Evolutionary conservation across 2,329 filamentous ascomycete species (phyloP), one percentile per base, ranked within the genome.

Genomic region (Thelonectria olida): DNA sequence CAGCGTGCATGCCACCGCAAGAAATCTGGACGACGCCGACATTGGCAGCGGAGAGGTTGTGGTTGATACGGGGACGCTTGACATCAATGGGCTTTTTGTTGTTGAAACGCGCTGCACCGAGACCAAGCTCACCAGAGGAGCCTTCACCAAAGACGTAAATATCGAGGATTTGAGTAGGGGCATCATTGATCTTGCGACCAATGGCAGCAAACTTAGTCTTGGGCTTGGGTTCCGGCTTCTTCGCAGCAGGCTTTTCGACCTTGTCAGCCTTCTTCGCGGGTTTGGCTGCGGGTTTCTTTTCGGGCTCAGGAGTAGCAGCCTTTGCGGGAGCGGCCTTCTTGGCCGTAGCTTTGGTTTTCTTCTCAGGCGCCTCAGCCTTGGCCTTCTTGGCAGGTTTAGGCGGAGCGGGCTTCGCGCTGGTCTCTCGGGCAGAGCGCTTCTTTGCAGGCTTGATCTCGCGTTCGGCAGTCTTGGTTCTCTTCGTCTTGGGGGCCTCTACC

Each of bases 141-240:
- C 92, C 92, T 75, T 93, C 91, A 53, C 92, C 92, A 70, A 92
- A 95, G 53, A 94, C 90, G 72, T 89, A 95, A 61, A 96, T 81
- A 71, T 94, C 88, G 60, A 96, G 83, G 23, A 82, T 80, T 66
- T 87, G 77, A 0, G 82, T 86, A 5, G 90, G 90, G 15, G 85
- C 81, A 22, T 85, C 74, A 75, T 93, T 93, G 71, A 94, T 88
- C 73, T 86, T 87, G 76, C 90, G 90, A 73, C 92, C 89, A 63
- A 88, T 75, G 7, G 59, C 66, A 25, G 72, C 64, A 1, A 56
- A 44, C 22, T 87, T 87, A 1, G 57, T 47, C 22, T 87, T 87
- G 73, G 88, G 76, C 39, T 70, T 67, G 52, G 67, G 50, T 23
- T 44, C 54, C 15, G 54, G 9, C 38, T 60, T 64, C 39, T 58